Percentiles rank a stretch among this genome's conserved stretches.
phyloP scores from a whole-genome alignment of 2,329 filamentous ascomycete genomes.

The Colletotrichum karsti region DNA sequence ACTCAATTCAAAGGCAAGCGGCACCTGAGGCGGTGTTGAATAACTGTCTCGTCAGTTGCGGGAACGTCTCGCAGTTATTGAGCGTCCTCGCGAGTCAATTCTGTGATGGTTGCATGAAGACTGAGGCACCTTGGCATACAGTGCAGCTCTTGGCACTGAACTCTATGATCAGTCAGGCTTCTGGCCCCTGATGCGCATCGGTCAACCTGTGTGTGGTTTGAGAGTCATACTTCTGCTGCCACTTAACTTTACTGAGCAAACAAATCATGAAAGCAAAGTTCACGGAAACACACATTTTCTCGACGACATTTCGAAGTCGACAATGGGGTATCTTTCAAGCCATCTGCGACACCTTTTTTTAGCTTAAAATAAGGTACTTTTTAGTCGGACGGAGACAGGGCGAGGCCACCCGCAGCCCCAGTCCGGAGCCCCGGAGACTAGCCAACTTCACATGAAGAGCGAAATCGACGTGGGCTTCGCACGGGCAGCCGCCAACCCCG shows the following conservation, averaged over 20 bases:
- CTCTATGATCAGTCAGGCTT: slow-evolving; percentile 9
- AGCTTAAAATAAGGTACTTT: slow-evolving; percentile 2
- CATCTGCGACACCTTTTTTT: background rate
- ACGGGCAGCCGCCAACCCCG: background rate
- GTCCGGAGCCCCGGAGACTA: background rate
- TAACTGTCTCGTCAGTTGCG: background rate
- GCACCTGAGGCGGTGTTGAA: background rate
- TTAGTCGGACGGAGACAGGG: background rate
- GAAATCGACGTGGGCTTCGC: background rate
- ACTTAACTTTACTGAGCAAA: slow-evolving; percentile 4
- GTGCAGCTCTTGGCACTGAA: slow-evolving; percentile 18
- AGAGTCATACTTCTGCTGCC: background rate
- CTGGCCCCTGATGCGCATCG: slow-evolving; percentile 2
- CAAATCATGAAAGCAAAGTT: background rate
- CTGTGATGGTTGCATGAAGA: slow-evolving; percentile 2
- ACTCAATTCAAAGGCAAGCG: background rate
- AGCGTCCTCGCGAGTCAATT: slow-evolving; percentile 10
- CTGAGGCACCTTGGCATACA: slow-evolving; percentile 13
- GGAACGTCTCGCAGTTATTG: slow-evolving; percentile 7
- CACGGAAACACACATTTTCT: background rate
- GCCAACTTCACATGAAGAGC: background rate
- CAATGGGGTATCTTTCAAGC: too few species aligned
- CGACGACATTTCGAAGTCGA: too few species aligned
- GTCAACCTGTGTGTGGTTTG: background rate
- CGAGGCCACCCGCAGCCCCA: background rate